These are phyloP conservation scores for Sequoiadendron giganteum DNA, from an alignment of 75 land plant species.

Conservation along the genomic window DNA sequence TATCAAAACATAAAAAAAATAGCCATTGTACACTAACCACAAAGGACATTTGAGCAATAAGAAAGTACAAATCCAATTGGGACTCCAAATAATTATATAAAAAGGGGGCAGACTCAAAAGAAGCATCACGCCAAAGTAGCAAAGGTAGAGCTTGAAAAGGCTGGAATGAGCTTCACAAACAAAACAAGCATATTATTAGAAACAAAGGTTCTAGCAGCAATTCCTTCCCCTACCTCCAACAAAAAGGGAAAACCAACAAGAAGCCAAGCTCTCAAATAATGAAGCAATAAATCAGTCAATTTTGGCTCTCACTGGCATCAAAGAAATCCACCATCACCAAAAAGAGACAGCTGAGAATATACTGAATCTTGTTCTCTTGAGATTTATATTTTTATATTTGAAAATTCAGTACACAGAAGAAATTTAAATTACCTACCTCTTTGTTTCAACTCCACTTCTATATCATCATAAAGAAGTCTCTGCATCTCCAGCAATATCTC, in stretches of 20 bases:
- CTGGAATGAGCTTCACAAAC: background rate
- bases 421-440: background rate
- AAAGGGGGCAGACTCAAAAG: background rate
- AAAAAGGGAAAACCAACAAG: background rate
- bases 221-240: background rate
- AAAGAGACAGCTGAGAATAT: background rate
- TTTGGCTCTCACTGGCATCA: background rate
- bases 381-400: background rate
- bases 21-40: too few relatives aligned
- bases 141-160: background rate
- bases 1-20: too few relatives aligned
- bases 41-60: background rate
- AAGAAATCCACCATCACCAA: background rate
- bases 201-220: background rate
- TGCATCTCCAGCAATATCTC: conserved; percentile 6
- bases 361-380: background rate
- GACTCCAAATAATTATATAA: background rate
- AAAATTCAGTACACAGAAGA: background rate
- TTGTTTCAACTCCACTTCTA: conserved; percentile 1
- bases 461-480: conserved; percentile 1
- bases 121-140: background rate
- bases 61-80: background rate
- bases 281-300: background rate
- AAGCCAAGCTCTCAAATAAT: background rate
- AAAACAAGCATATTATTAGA: background rate